Percentiles rank a stretch among this genome's conserved stretches.
Conservation (phyloP, 2,329 filamentous ascomycete species). For the Pseudophaeomoniella oleicola region DNA sequence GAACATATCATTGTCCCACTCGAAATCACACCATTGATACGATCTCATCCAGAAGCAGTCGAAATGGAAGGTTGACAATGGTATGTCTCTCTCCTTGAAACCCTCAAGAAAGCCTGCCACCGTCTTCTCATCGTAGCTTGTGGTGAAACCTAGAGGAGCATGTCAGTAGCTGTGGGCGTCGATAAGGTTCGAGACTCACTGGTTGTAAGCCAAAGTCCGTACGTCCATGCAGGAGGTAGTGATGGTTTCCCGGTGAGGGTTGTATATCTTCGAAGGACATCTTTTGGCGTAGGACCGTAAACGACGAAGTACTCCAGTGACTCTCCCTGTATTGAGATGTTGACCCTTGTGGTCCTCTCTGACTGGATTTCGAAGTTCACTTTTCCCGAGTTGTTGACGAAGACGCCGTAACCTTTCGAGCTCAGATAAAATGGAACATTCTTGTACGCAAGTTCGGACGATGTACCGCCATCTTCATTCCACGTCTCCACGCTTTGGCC, state of each 20-base stretch:
- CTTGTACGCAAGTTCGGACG: constrained; percentile 24
- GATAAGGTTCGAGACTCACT: too few relatives aligned
- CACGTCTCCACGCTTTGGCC: constrained; percentile 55
- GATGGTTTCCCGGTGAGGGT: constrained; percentile 51
- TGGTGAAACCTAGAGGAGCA: too few relatives aligned
- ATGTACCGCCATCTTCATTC: constrained; percentile 38
- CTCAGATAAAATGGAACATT: constrained; percentile 27
- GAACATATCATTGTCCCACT: constrained; percentile 54
- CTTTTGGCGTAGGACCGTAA: constrained; percentile 56
- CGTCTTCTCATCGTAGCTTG: constrained; percentile 55
- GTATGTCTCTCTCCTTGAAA: constrained; percentile 50
- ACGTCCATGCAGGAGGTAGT: constrained; percentile 58
- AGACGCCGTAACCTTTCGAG: constrained; percentile 61
- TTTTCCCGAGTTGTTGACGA: constrained; percentile 55
- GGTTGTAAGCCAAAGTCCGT: constrained; percentile 62
- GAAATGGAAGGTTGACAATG: constrained; percentile 60
- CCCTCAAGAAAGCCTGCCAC: constrained; percentile 53
- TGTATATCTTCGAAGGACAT: constrained; percentile 54
- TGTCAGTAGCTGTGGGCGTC: constrained; percentile 27
- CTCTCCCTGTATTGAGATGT: constrained; percentile 55
- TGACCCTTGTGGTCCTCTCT: constrained; percentile 56
- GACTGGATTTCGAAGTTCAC: constrained; percentile 62
- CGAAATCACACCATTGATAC: constrained; percentile 62
- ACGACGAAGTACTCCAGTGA: constrained; percentile 61
- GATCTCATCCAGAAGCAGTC: constrained; percentile 68